phyloP scores from a whole-genome alignment of 192 early-diverging fungal species.

The Rhizophlyctis rosea region DNA sequence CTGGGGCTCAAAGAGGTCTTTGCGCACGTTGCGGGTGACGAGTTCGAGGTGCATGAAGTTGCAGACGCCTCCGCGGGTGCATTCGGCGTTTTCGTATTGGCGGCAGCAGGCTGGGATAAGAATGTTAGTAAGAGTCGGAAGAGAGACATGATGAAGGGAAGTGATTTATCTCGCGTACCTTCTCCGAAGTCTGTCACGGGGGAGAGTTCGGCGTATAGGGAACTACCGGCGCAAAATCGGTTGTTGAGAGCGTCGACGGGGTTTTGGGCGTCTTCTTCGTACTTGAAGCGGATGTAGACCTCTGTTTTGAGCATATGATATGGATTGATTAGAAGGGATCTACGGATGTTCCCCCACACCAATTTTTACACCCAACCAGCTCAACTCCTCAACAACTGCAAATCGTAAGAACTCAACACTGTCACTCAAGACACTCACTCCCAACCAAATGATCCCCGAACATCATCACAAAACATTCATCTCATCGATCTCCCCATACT shows the following conservation, averaged over 20 bases:
- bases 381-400: too few species aligned
- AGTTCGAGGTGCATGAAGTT: constrained; percentile 99
- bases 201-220: constrained; percentile 93
- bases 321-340: too few species aligned
- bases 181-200: constrained; percentile 97
- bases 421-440: constrained; percentile 53
- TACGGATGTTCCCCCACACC: constrained; percentile 9
- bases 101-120: constrained; percentile 78
- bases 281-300: constrained; percentile 88
- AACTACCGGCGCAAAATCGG: constrained; percentile 88
- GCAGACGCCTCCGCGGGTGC: constrained; percentile 93
- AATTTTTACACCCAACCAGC: not conserved
- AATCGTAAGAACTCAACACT: too few species aligned
- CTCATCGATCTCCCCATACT: constrained; percentile 95
- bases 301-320: too few species aligned
- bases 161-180: constrained; percentile 36
- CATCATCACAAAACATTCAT: constrained; percentile 98
- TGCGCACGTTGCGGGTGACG: constrained; percentile 70
- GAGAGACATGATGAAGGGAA: not conserved
- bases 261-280: constrained; percentile 89
- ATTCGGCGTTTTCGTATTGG: constrained; percentile 92
- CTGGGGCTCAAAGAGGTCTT: constrained; percentile 85
- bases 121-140: constrained; percentile 1
- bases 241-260: constrained; percentile 90
- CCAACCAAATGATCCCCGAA: constrained; percentile 95